phyloP scores from a whole-genome alignment of 805 yeast species.

The Barnettozyma salicaria region DNA sequence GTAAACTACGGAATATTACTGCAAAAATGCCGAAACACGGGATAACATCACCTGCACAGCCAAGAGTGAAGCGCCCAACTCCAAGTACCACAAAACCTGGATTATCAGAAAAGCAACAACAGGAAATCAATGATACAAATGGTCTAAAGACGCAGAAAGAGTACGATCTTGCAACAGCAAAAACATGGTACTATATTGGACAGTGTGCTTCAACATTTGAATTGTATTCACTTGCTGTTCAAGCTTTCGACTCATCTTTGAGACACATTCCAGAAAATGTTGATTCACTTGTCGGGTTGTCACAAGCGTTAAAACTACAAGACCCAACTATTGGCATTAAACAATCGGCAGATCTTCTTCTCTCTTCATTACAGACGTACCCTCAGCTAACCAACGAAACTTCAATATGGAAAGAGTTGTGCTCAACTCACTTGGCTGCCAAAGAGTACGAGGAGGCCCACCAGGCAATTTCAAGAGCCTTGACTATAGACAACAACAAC shows the following conservation, averaged over 20 bases:
- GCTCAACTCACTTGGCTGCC: slow-evolving; percentile 43
- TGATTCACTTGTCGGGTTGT: slow-evolving; percentile 17
- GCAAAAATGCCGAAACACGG: slow-evolving; percentile 19
- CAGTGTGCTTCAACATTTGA: slow-evolving; percentile 22
- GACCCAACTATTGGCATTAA: slow-evolving; percentile 13
- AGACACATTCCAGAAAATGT: slow-evolving; percentile 22
- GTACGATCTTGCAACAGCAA: slow-evolving; percentile 12
- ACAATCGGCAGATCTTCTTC: slow-evolving; percentile 19
- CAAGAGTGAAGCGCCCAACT: slow-evolving; percentile 16
- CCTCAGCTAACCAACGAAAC: slow-evolving; percentile 36
- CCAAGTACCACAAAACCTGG: slow-evolving; percentile 6
- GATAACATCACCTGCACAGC: slow-evolving; percentile 13
- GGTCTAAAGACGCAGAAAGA: slow-evolving; percentile 7
- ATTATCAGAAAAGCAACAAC: background rate
- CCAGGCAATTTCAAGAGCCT: slow-evolving; percentile 38
- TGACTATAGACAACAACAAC: slow-evolving; percentile 35
- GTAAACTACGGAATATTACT: too few species aligned
- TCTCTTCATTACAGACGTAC: slow-evolving; percentile 22
- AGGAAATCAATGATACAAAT: background rate
- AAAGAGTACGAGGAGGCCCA: slow-evolving; percentile 49
- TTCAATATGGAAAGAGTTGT: slow-evolving; percentile 41
- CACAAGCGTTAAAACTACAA: slow-evolving; percentile 15
- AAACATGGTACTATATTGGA: slow-evolving; percentile 23
- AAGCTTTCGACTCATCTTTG: slow-evolving; percentile 21
- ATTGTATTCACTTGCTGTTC: slow-evolving; percentile 15